Conservation (phyloP, 2,329 filamentous ascomycete species). For the Xylaria sp. region DNA sequence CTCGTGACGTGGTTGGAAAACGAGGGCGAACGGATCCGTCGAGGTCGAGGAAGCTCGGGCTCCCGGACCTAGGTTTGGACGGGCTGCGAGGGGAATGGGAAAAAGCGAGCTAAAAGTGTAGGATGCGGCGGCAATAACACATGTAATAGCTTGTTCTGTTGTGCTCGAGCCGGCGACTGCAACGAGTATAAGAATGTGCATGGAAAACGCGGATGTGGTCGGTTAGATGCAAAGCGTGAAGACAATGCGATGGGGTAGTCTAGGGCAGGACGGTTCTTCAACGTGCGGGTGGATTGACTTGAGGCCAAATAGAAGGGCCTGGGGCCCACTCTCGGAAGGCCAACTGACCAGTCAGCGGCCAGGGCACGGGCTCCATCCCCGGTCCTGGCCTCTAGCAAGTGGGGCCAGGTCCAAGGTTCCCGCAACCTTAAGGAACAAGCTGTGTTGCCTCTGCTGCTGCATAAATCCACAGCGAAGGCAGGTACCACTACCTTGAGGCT, state of each 20-base stretch:
- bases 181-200: constrained; percentile 62
- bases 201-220: constrained; percentile 30
- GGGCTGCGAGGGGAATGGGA: constrained; percentile 12
- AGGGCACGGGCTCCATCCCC: constrained; percentile 26
- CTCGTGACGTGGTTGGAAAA: constrained; percentile 10
- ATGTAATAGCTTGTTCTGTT: constrained; percentile 36
- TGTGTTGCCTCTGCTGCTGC: constrained; percentile 8
- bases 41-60: constrained; percentile 25
- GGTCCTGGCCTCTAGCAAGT: constrained; percentile 27
- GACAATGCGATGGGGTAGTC: constrained; percentile 28
- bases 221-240: constrained; percentile 19
- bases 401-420: constrained; percentile 19
- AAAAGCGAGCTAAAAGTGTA: constrained; percentile 20
- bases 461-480: neutral
- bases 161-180: constrained; percentile 42
- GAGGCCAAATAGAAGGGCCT: constrained; percentile 26
- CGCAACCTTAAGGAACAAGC: constrained; percentile 17
- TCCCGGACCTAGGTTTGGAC: constrained; percentile 23
- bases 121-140: constrained; percentile 19
- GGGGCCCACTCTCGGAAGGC: constrained; percentile 23
- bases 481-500: neutral
- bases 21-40: constrained; percentile 6
- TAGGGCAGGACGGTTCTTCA: constrained; percentile 21
- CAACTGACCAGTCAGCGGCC: constrained; percentile 24
- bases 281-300: constrained; percentile 29